Base-by-base conservation (phyloP, 257 asterid species). In the Scutellaria minor region DNA sequence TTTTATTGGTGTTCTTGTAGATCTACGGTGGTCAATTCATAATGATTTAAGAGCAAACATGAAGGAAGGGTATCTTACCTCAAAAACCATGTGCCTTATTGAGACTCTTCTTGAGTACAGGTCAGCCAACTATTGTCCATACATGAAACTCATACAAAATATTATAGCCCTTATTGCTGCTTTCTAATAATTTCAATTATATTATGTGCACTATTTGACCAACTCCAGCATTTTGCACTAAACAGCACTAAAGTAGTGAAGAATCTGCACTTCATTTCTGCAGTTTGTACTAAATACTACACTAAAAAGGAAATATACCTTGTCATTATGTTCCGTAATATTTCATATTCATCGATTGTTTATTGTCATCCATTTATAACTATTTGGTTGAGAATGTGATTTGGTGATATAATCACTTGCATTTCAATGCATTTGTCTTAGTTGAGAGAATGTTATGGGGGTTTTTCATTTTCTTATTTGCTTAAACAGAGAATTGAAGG, bases 31-130 rank as follows among this genome's bases (percentile, higher is more conserved):
- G 89, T 76, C 72, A 24, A 18, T 79, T 59, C 24, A 68, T 31
- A 37, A 50, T 35, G 77, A 87, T 69, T 62, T 79, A 46, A 75
- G 42, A 27, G 73, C 81, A 12, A 79, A 83, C 70, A 22, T 73
- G 82, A 44, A 48, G n/a, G 81, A 75, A 24, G 92, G 97, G 24
- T 86, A 83, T 81, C 59, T 93, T 56, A 77, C 92, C 1, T 77
- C 95, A 7, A 93, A 87, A 76, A 85, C 86, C 60, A 37, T 55
- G 41, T 82, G 89, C 68, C 96, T 93, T 68, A 20, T 89, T 46
- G 87, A 89, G 51, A 81, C 78, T 70, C 93, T 93, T 65, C 93
- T 85, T 54, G 89, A 82, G 45, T 93, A 90, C 90, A 93, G 97
- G 98, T 93, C 7, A 62, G 77, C 47, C 63, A 20, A 68, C 46